Base-by-base conservation (phyloP, 768 basidiomycete species). In the Punctularia strigosozonata region DNA sequence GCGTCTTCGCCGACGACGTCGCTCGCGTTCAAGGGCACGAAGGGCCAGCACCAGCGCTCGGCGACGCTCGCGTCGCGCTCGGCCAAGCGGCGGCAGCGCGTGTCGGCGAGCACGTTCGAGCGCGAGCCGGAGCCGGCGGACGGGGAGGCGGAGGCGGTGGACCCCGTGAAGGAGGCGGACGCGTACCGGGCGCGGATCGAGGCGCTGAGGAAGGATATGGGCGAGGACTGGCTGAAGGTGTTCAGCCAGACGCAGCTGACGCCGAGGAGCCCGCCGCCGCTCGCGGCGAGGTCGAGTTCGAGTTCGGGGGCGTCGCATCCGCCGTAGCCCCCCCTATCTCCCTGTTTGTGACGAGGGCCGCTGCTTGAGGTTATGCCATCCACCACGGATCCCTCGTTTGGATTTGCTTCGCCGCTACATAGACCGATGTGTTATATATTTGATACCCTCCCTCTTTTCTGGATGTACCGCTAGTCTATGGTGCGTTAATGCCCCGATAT, bases 151-250 rank as follows among this genome's bases (percentile, higher is more conserved):
- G 53, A 47, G 19, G 53, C 50, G 20, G 51, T 52, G 19, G n/a
- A n/a, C n/a, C 62, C 65, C 50, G 55, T 70, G 42, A 50, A 63
- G 47, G 68, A 73, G 45, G 81, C 71, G 19, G 87, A 87, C 41
- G 69, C 76, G 31, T 87, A 83, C 55, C 69, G 89, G 34, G 71
- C 73, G 40, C 69, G 69, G 49, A 81, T 92, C 37, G 89, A 91
- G 63, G 79, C 79, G 14, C 50, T 92, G 55, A 77, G 85, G 56
- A 69, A 75, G 43, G 89, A 92, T 50, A 88, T 91, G 69, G 89
- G 89, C 2, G 89, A 91, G 18, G 77, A 78, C 7, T 92, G 86
- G 87, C 51, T 92, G 51, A 83, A 81, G 56, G 85, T 90, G 24
- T 78, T 83, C 50, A 83, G 75, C 43, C 80, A 84, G 62, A 76